Evolutionary conservation across 179 eudicot genomes (phyloP).

Genomic region (Beta lomatogona): DNA sequence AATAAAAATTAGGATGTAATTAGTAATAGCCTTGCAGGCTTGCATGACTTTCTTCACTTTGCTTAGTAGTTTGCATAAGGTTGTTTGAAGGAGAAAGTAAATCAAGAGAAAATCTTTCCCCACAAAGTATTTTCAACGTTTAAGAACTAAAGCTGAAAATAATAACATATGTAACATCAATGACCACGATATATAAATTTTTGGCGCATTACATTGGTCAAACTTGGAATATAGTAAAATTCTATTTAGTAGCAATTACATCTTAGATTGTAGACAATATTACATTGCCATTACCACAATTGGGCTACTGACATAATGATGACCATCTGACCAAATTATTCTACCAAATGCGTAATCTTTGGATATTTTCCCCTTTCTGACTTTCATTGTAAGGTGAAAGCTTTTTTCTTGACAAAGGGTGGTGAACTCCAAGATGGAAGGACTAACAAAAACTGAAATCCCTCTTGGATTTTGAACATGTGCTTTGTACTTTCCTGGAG

Average conservation of each 20-base stretch:
- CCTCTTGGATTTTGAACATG: slow-evolving; percentile 49
- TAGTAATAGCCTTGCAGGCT: too few species aligned
- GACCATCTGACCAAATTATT: slow-evolving; percentile 78
- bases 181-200: too few species aligned
- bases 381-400: slow-evolving; percentile 49
- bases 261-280: background rate
- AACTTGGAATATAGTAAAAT: background rate
- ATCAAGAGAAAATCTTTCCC: too few species aligned
- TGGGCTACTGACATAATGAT: slow-evolving; percentile 78
- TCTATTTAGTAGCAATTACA: background rate
- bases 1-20: too few species aligned
- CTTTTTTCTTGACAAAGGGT: slow-evolving; percentile 55
- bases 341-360: slow-evolving; percentile 69
- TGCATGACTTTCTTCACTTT: too few species aligned
- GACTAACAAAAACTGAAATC: slow-evolving; percentile 43
- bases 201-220: background rate
- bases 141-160: too few species aligned
- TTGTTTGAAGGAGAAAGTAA: too few species aligned
- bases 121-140: too few species aligned
- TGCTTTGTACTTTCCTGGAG: slow-evolving; percentile 53
- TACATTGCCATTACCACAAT: slow-evolving; percentile 48
- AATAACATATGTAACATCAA: too few species aligned
- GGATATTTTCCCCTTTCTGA: slow-evolving; percentile 26
- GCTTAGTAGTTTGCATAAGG: too few species aligned
- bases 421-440: slow-evolving; percentile 46